Percentiles rank a stretch among this genome's conserved stretches.
Conservation (phyloP, 495 filamentous ascomycete genomes). For the Acidiella bohemica region DNA sequence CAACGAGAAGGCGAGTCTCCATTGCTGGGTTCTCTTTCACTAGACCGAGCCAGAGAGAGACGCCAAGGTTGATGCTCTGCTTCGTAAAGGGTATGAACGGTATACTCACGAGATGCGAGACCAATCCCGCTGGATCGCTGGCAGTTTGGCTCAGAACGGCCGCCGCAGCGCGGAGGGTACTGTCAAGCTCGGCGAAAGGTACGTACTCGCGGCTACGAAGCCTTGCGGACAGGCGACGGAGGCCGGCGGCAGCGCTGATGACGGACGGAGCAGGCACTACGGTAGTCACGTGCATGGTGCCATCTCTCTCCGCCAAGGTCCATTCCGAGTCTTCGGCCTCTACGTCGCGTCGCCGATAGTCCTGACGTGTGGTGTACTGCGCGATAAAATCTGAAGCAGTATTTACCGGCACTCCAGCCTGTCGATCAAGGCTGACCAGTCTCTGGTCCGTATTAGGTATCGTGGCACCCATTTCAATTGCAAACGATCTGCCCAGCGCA, state of each 20-base stretch:
- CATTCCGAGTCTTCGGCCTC: constrained; percentile 43
- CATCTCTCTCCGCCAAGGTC: constrained; percentile 39
- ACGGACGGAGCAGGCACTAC: not conserved
- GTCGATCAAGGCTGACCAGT: constrained; percentile 48
- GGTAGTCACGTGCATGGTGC: not conserved
- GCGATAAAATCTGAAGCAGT: constrained; percentile 90
- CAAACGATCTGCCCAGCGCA: constrained; percentile 88
- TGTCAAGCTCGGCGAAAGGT: constrained; percentile 60
- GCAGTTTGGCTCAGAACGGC: constrained; percentile 66
- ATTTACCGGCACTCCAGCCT: constrained; percentile 60
- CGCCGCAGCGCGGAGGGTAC: constrained; percentile 69
- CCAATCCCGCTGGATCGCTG: constrained; percentile 57
- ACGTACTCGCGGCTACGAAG: constrained; percentile 50
- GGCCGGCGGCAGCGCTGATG: constrained; percentile 37
- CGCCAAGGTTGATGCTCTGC: constrained; percentile 85
- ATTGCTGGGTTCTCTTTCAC: constrained; percentile 90
- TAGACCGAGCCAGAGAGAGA: constrained; percentile 89
- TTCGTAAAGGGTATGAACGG: constrained; percentile 89
- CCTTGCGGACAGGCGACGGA: constrained; percentile 54
- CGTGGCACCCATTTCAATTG: constrained; percentile 75
- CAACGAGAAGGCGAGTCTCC: constrained; percentile 66
- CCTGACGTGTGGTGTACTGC: constrained; percentile 93
- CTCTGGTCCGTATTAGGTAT: constrained; percentile 84
- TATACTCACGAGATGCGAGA: constrained; percentile 74
- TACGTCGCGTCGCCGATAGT: constrained; percentile 62